A percentile compares a stretch with the other conserved stretches of the same genome.
These are phyloP conservation scores for Chaetomium globosum DNA, from an alignment of 2,329 filamentous ascomycete genomes.

Conservation along the genomic window DNA sequence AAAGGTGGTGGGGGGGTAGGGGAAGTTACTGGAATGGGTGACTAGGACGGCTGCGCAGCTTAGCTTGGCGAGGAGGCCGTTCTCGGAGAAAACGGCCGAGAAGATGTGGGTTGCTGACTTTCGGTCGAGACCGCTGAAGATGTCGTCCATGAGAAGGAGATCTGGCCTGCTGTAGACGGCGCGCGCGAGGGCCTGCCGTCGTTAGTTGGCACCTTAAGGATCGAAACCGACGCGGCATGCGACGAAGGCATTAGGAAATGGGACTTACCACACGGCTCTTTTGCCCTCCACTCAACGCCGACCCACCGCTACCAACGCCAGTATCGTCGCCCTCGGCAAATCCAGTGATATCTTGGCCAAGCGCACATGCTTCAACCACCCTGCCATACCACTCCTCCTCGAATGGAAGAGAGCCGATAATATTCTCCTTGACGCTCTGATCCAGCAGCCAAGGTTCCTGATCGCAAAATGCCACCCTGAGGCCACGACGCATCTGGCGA, in stretches of 20 bases:
- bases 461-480: constrained; percentile 26
- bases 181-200: constrained; percentile 19
- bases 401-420: constrained; percentile 33
- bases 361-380: constrained; percentile 42
- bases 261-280: constrained; percentile 46
- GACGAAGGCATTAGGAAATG: not conserved
- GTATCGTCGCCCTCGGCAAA: constrained; percentile 43
- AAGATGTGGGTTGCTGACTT: constrained; percentile 24
- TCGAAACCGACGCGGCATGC: too few relatives aligned
- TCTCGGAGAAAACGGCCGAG: constrained; percentile 19
- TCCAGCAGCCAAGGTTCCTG: constrained; percentile 34
- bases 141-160: constrained; percentile 27
- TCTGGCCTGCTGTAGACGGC: constrained; percentile 26
- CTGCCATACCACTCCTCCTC: constrained; percentile 40
- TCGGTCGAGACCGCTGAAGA: constrained; percentile 26
- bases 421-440: constrained; percentile 37
- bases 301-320: constrained; percentile 47
- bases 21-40: constrained; percentile 19
- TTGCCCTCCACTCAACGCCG: constrained; percentile 50
- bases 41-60: constrained; percentile 20
- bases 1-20: too few relatives aligned
- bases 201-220: not conserved
- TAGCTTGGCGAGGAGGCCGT: constrained; percentile 17
- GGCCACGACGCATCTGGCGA: constrained; percentile 10
- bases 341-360: constrained; percentile 42